phyloP scores from a whole-genome alignment of 2,329 filamentous ascomycete species.

The Achaetomium macrosporum region DNA sequence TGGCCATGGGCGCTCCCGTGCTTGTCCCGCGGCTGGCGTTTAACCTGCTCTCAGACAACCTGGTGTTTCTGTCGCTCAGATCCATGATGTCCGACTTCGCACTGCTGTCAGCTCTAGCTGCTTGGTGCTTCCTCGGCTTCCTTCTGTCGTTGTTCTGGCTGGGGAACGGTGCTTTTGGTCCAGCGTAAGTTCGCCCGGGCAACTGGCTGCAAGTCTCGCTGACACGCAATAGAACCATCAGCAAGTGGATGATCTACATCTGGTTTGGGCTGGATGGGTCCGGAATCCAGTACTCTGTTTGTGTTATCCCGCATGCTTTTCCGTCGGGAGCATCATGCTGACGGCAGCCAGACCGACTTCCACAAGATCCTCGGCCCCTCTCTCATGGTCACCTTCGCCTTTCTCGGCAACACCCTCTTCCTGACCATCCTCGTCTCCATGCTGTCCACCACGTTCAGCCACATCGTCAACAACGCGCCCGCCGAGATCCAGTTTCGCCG shows the following conservation, averaged over 20 bases:
- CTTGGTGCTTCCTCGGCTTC: constrained; percentile 82
- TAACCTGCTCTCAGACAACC: constrained; percentile 75
- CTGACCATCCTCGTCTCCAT: constrained; percentile 86
- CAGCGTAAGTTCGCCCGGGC: constrained; percentile 41
- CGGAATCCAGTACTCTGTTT: constrained; percentile 51
- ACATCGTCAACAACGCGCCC: constrained; percentile 67
- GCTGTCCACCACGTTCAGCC: constrained; percentile 77
- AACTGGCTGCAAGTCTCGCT: neutral
- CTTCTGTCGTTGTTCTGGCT: constrained; percentile 75
- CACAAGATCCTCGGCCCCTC: constrained; percentile 73
- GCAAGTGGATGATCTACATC: constrained; percentile 89
- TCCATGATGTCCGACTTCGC: constrained; percentile 85
- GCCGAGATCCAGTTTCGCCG: constrained; percentile 81
- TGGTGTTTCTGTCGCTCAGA: constrained; percentile 73
- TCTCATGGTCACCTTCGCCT: constrained; percentile 78
- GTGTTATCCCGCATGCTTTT: neutral
- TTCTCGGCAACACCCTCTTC: constrained; percentile 81
- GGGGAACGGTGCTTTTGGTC: constrained; percentile 54
- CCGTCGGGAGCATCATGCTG: neutral
- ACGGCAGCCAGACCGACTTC: constrained; percentile 52
- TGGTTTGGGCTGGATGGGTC: constrained; percentile 82
- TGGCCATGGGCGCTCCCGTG: constrained; percentile 74
- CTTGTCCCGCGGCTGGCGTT: constrained; percentile 75
- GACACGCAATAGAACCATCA: constrained; percentile 51
- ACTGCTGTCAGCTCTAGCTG: constrained; percentile 66